Evolutionary conservation across 306 rosid genomes (phyloP).

Genomic region (Rubus parviflorus): DNA sequence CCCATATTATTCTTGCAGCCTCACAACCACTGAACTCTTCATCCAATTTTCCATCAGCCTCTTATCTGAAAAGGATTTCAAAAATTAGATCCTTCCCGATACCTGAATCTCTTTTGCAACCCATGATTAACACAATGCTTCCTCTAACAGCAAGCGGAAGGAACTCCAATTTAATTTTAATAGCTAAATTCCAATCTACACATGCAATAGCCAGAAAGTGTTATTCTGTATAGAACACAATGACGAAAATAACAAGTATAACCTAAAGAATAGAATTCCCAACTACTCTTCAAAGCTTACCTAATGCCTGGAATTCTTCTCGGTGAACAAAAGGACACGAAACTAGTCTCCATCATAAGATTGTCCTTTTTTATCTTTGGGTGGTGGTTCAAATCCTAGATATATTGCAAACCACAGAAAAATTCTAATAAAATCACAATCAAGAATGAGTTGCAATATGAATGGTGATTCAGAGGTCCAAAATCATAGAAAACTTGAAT

Average conservation of each 20-base stretch:
- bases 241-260: background rate
- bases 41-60: background rate
- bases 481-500: too few relatives aligned
- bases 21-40: background rate
- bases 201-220: background rate
- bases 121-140: background rate
- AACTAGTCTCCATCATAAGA: background rate
- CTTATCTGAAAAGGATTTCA: background rate
- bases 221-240: background rate
- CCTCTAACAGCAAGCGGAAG: background rate
- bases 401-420: background rate
- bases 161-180: too few relatives aligned
- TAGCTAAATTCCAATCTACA: background rate
- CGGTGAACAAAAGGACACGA: background rate
- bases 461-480: background rate
- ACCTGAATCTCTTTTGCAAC: background rate
- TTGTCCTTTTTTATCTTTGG: background rate
- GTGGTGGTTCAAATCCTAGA: background rate
- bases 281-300: too few relatives aligned
- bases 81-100: background rate
- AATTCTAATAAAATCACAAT: background rate
- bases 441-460: background rate
- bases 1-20: background rate
- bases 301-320: too few relatives aligned
- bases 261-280: background rate